phyloP scores from a whole-genome alignment of 164 flowering plant species.

The Tetracentron sinense region DNA sequence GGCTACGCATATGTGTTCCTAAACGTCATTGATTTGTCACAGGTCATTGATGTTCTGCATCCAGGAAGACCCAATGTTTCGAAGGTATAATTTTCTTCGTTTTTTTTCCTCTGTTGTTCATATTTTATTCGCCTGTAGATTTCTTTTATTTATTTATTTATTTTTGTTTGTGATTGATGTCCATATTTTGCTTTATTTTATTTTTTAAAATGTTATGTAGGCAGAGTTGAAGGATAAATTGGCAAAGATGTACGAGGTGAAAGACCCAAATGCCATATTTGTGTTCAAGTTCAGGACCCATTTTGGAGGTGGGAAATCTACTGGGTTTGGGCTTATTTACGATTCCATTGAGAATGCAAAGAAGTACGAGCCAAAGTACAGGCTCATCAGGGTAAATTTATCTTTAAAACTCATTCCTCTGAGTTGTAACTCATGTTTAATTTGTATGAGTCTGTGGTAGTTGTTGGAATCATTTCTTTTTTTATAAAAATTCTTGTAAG shows the following conservation, averaged over 20 bases:
- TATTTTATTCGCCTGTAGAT: background rate
- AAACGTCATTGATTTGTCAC: no score
- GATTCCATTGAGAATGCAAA: constrained; percentile 54
- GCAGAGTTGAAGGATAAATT: constrained; percentile 57
- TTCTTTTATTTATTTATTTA: background rate
- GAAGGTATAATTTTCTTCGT: background rate
- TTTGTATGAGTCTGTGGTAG: no score
- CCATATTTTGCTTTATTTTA: background rate
- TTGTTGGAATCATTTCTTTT: no score
- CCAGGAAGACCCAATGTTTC: no score
- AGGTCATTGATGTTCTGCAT: no score
- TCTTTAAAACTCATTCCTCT: background rate
- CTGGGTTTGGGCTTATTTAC: constrained; percentile 55
- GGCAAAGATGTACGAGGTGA: no score
- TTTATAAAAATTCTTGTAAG: no score
- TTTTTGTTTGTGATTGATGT: no score
- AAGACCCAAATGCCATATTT: constrained; percentile 46
- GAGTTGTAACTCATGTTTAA: no score
- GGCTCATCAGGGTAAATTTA: constrained; percentile 53
- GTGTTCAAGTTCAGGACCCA: constrained; percentile 60
- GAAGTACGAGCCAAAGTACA: no score
- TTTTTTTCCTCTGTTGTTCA: background rate
- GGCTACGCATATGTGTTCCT: no score
- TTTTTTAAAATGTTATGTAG: constrained; percentile 24
- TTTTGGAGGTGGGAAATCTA: no score